Evolutionary conservation across 2,329 filamentous ascomycete genomes (phyloP).

Genomic region (Ophiostoma montium): DNA sequence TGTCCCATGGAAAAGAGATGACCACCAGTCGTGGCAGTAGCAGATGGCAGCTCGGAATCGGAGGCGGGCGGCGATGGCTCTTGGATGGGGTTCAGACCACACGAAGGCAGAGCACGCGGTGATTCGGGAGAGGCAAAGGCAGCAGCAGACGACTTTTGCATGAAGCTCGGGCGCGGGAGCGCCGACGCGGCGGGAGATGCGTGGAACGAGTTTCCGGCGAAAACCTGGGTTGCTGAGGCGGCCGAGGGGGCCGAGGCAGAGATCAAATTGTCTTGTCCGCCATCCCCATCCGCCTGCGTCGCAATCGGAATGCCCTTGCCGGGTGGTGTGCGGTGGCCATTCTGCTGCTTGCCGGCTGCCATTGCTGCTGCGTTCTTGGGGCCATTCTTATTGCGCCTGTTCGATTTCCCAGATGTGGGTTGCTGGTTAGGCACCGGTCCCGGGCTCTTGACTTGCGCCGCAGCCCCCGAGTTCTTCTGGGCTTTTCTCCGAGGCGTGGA

Average conservation of each 20-base stretch:
- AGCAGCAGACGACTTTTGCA: constrained; percentile 45
- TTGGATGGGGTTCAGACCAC: constrained; percentile 19
- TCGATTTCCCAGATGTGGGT: constrained; percentile 16
- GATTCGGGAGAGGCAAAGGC: constrained; percentile 40
- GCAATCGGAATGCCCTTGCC: constrained; percentile 17
- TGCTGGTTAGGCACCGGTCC: constrained; percentile 15
- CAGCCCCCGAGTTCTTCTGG: background rate
- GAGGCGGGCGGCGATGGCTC: constrained; percentile 38
- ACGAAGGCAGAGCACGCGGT: constrained; percentile 31
- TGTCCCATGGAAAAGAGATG: background rate
- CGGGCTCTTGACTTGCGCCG: constrained; percentile 14
- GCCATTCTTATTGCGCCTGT: constrained; percentile 18
- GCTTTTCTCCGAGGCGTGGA: constrained; percentile 10
- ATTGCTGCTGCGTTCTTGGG: constrained; percentile 25
- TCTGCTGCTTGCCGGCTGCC: constrained; percentile 21
- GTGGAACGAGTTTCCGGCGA: constrained; percentile 89
- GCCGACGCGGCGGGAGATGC: constrained; percentile 84
- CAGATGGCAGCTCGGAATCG: constrained; percentile 35
- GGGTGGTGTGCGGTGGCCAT: constrained; percentile 30
- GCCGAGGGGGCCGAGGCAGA: background rate
- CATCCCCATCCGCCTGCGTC: background rate
- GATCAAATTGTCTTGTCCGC: background rate
- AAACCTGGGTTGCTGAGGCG: constrained; percentile 38
- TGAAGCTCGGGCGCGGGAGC: constrained; percentile 80
- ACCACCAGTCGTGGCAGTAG: constrained; percentile 22